Percentiles rank a stretch among this genome's conserved stretches.
These are phyloP conservation scores for Cnidoscolus chayamansa DNA, from an alignment of 441 rosid genomes.

Conservation along the genomic window DNA sequence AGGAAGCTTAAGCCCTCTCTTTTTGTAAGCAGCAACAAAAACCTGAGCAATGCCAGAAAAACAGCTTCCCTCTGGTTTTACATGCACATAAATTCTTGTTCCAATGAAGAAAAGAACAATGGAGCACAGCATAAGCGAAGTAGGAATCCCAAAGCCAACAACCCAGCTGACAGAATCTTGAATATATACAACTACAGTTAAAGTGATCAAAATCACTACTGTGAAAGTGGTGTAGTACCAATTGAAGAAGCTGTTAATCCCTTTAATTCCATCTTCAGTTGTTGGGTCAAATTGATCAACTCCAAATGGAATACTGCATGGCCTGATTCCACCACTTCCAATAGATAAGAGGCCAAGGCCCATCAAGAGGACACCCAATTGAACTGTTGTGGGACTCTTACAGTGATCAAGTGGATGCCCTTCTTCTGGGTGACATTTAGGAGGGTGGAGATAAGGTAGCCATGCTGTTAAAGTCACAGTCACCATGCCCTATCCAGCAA, in stretches of 20 bases:
- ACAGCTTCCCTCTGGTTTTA: conserved; percentile 59
- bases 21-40: conserved; percentile 50
- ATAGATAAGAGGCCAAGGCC: conserved; percentile 54
- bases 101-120: conserved; percentile 57
- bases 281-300: conserved; percentile 76
- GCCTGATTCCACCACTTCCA: conserved; percentile 75
- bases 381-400: conserved; percentile 31
- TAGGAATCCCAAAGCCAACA: conserved; percentile 64
- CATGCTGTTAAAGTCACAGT: conserved; percentile 59
- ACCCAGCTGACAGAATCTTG: conserved; percentile 81
- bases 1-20: conserved; percentile 38
- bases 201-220: conserved; percentile 49
- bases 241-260: conserved; percentile 68
- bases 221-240: conserved; percentile 78
- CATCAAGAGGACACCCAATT: conserved; percentile 41
- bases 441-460: conserved; percentile 60
- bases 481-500: conserved; percentile 56
- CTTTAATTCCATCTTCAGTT: conserved; percentile 61
- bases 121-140: conserved; percentile 46
- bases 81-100: conserved; percentile 47
- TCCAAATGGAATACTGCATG: conserved; percentile 80
- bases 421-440: conserved; percentile 34
- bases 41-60: conserved; percentile 53
- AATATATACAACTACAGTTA: conserved; percentile 59
- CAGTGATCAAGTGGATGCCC: conserved; percentile 31